A percentile compares a stretch with the other conserved stretches of the same genome.
phyloP scores from a whole-genome alignment of 352 stramenopile genomes.

The Nothophytophthora sp. region DNA sequence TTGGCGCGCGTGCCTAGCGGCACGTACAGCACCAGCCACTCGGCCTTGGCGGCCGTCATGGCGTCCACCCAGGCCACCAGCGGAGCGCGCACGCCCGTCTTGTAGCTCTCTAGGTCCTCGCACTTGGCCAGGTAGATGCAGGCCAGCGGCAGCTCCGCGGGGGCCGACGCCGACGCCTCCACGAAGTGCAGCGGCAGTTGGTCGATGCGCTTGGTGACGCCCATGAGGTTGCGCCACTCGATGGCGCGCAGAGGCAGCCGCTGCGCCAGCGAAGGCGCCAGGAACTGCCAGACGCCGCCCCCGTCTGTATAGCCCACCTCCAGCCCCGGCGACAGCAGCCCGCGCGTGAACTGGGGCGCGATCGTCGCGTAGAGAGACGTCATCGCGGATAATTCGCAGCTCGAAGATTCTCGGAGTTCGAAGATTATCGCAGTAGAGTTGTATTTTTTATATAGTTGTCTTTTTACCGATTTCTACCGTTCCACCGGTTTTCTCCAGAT shows the following conservation, averaged over 20 bases:
- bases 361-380: conserved; percentile 74
- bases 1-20: conserved; percentile 73
- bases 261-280: conserved; percentile 58
- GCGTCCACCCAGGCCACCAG: conserved; percentile 66
- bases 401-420: too few species aligned
- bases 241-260: conserved; percentile 75
- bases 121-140: conserved; percentile 85
- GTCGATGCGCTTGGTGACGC: conserved; percentile 69
- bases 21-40: conserved; percentile 88
- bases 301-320: conserved; percentile 74
- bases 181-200: conserved; percentile 64
- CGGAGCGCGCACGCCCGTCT: conserved; percentile 40
- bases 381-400: too few species aligned
- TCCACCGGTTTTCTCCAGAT: too few species aligned
- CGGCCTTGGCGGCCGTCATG: conserved; percentile 64
- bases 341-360: conserved; percentile 68
- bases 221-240: conserved; percentile 83
- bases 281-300: conserved; percentile 82
- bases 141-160: conserved; percentile 43
- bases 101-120: conserved; percentile 82
- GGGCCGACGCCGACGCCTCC: conserved; percentile 13
- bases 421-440: too few species aligned
- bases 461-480: too few species aligned
- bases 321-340: conserved; percentile 61
- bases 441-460: too few species aligned